Base-by-base conservation (phyloP, 257 asterid species). In the Solanum paucissectum region DNA sequence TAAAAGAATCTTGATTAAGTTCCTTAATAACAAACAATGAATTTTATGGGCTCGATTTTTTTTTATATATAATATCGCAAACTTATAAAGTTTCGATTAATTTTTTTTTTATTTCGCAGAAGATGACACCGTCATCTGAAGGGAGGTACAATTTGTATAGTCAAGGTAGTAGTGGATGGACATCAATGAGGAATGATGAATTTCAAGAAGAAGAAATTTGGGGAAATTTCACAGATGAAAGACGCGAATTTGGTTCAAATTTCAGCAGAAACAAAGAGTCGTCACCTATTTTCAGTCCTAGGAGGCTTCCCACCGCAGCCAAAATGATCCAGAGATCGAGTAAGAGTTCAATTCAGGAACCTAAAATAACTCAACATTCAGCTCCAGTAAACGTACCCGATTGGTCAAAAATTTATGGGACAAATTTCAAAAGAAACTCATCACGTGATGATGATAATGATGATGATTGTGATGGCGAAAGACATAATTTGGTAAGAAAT, bases 161-260 rank as follows among this genome's bases (percentile, higher is more conserved):
- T 83, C 92, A 85, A 89, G 93, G 93, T 44, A 92, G 92, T 73
- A 86, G 91, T 32, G 93, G 94, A 11, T 94, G 94, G 95, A 88
- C 95, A 79, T 90, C 90, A 62, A 87, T 90, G 90, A 91, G 84
- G 87, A 89, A 92, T 66, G 95, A 93, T 55, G 98, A 94, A 83
- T 92, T 94, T 46, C 94, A 90, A 87, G 98, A 94, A 87, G 91
- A 87, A 77, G 95, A 93, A 25, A 74, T 92, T 5, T 94, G 98
- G 98, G 90, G 88, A 74, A 87, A 72, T 66, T 60, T 49, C 11
- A 82, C 40, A 5, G 13, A 68, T 3, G 87, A 68, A 66, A 74
- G 44, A 38, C 74, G 74, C 40, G 90, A 89, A 40, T 34, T 76
- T 9, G 69, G 83, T 33, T 87, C 92, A 66, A 88, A 69, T 34